Evolutionary conservation across 352 stramenopile genomes (phyloP), one percentile per base, ranked within the genome.

Genomic region (Phytopythium montanum): DNA sequence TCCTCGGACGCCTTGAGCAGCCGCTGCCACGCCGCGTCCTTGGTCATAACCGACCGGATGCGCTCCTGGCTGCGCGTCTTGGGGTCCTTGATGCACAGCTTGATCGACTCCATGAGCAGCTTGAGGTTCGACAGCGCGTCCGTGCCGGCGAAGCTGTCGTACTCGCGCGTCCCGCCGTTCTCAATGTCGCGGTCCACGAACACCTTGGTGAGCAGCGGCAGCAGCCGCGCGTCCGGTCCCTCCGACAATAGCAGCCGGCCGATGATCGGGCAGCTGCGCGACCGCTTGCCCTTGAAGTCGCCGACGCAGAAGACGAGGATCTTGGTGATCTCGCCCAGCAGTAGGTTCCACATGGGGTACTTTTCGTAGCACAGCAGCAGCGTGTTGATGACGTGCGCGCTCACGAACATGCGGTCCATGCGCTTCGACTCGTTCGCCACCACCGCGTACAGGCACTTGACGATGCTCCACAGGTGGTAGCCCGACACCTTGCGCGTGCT

Each of bases 231-330:
- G 14, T 93, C 76, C 2, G 75, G 64, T 7, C 65, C 75, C 19
- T 89, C 69, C 0, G 72, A 78, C 7, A 76, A 59, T 66, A 94
- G 34, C 21, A 95, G 68, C n/a, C 69, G 79, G 10, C 69, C 79
- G 29, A 95, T 82, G 45, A 95, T 85, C 6, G 86, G 86, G 46
- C 86, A 95, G 42, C 72, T 85, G 26, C 86, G 70, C 41, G 84
- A 94, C 16, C 86, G 82, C 59, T 95, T 94, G 64, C 79, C 86
- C 60, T 95, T 95, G 54, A 92, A 92, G 70, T 95, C 86, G 5
- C 82, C 84, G 48, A 95, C 75, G 38, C 72, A 87, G 64, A 94
- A 95, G 28, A 94, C 61, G 21, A 95, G 59, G 72, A 95, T 92
- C 58, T 92, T 91, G 9, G 86, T 92, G 41, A 95, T 90, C 62